Conservation (phyloP, 805 yeast species). For the Osmozyma mogii region DNA sequence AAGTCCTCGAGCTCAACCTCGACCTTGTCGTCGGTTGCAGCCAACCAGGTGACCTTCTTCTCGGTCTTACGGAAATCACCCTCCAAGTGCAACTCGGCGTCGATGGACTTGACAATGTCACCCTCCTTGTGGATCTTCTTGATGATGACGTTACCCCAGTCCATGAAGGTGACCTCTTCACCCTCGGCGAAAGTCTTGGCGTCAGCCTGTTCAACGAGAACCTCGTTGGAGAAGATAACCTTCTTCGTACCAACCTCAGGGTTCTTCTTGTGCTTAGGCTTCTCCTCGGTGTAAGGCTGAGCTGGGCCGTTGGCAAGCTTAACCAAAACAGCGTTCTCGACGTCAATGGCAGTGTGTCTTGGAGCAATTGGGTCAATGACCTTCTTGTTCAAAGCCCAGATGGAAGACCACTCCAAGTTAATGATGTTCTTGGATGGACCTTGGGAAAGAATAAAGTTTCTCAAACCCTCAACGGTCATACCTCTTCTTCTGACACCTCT, state of each 20-base stretch:
- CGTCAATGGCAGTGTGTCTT: conserved; percentile 77
- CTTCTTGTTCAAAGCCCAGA: conserved; percentile 97
- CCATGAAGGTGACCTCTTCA: conserved; percentile 97
- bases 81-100: conserved; percentile 77
- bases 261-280: conserved; percentile 93
- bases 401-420: conserved; percentile 94
- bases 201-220: conserved; percentile 82
- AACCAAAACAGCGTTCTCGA: conserved; percentile 60
- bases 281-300: conserved; percentile 54
- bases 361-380: conserved; percentile 96
- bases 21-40: conserved; percentile 65
- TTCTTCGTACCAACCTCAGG: conserved; percentile 81
- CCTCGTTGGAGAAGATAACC: conserved; percentile 55
- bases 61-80: conserved; percentile 97
- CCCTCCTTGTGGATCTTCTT: conserved; percentile 61
- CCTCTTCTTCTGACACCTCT: conserved; percentile 99
- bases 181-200: conserved; percentile 59
- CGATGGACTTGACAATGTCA: conserved; percentile 50
- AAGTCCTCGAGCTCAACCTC: conserved; percentile 80
- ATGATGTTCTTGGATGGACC: conserved; percentile 98
- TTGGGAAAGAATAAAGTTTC: conserved; percentile 87
- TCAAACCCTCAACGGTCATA: conserved; percentile 96
- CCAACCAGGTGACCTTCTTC: conserved; percentile 92
- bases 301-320: conserved; percentile 64
- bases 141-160: conserved; percentile 93